Evolutionary conservation across 176 grass and related monocot species (phyloP), one percentile per base, ranked within the genome.

Genomic region (Bonia amplexicaulis): DNA sequence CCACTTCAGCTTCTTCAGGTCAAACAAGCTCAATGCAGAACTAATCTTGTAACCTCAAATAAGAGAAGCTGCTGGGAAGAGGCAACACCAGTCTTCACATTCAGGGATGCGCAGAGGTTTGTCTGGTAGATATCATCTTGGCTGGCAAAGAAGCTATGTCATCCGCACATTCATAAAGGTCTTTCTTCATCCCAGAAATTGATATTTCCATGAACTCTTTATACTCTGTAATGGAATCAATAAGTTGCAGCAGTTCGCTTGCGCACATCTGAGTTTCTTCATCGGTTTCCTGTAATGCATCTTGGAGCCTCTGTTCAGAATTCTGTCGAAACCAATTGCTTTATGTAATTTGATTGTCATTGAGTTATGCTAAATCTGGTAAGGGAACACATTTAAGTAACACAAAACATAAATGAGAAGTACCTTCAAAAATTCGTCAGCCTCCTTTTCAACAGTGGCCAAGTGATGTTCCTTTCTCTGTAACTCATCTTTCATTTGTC

Each of bases 371-470:
- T 64, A 60, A 71, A 26, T 22, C 1, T 23, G 2, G 5, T 9
- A 59, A 64, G 20, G 48, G 57, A 69, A 61, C 8, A 57, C 1
- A 55, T 58, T 59, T 48, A 15, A 31, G 20, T 58, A 67, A 37
- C 5, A 45, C 14, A 22, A 37, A 46, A 59, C 4, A 64, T 54
- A 19, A 85, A 70, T 80, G 22, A 88, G 46, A 52, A 12, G 9
- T 89, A 98, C 96, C 90, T 91, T 94, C 0, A 88, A 41, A 74
- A 87, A 88, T 17, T 92, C 91, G 11, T 75, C 84, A 22, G 90
- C 86, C 57, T 94, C 85, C 63, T 81, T 90, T 60, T 94, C 90
- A 22, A 90, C 70, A 12, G 80, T 85, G 71, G 17, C 86, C 77
- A 90, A 33, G 3, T 68, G 31, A 74, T 88, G 49, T 16, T 91